Base-by-base conservation (phyloP, 768 basidiomycete species). In the Xerocomus spinulosus region DNA sequence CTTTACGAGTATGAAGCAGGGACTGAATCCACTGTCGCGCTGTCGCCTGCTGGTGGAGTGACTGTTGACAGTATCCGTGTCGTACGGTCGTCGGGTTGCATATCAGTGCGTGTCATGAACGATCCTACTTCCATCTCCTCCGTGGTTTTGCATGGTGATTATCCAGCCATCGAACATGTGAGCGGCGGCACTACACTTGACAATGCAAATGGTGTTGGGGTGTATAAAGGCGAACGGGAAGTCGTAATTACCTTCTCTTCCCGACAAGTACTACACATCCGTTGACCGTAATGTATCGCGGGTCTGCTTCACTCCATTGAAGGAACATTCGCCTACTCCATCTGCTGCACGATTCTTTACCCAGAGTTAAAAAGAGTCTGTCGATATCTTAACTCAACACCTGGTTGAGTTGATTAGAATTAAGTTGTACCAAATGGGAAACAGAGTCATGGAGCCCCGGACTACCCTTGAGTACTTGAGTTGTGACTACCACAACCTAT, bases 1-100 rank as follows among this genome's bases (percentile, higher is more conserved):
- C 68, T 76, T 26, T 85, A 83, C 58, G 76, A 75, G 50, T 59
- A 78, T 33, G 69, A 61, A n/a, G 73, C 74, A 33, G 78, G 76
- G 2, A 64, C 70, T 2, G 33, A 52, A 36, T 45, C 49, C 17
- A 44, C 29, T 42, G 52, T 53, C 13, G 62, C 61, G 26, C 54
- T 59, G 28, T 50, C 53, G 6, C 49, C 50, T 9, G 8, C 34
- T 17, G 32, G 41, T 39, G 57, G 53, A 24, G 35, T 9, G 13
- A 30, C 33, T 13, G 26, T 38, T 13, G 35, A 55, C 28, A 53
- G 49, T 20, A 9, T 54, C 24, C 36, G 44, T 24, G 47, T 51
- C 9, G 36, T 49, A 33, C 54, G 56, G 45, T 54, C 52, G 28
- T 44, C 52, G 8, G 20, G 35, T 32, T 35, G 28, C 20, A 51